Conservation (phyloP, 306 rosid genomes). For the Castanospermum australe region DNA sequence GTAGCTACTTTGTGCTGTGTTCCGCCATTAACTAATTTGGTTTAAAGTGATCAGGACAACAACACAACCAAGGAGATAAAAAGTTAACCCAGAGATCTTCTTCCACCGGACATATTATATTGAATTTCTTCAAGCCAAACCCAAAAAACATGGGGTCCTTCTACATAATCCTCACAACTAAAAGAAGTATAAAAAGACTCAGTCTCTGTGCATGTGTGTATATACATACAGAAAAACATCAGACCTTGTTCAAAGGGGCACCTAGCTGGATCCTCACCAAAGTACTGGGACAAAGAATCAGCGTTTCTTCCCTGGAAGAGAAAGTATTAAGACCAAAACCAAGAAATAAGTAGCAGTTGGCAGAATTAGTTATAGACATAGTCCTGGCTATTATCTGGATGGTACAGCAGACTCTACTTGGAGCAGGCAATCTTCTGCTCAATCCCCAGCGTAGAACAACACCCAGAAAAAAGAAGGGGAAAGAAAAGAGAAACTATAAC, state of each 20-base stretch:
- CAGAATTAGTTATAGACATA: constrained; percentile 8
- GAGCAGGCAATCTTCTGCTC: not conserved
- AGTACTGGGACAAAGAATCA: constrained; percentile 94
- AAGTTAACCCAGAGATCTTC: not conserved
- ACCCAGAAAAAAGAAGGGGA: not conserved
- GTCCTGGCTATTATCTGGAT: not conserved
- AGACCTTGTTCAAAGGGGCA: constrained; percentile 99
- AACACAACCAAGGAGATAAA: not conserved
- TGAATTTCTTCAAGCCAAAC: not conserved
- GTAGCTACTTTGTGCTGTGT: too few species aligned
- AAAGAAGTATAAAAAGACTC: not conserved
- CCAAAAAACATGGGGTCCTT: not conserved
- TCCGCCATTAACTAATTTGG: too few species aligned
- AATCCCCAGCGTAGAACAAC: not conserved
- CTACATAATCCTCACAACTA: not conserved
- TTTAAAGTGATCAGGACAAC: not conserved
- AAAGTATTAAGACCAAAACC: constrained; percentile 28
- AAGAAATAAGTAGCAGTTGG: constrained; percentile 16
- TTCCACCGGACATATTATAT: not conserved
- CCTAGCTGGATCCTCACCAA: constrained; percentile 98
- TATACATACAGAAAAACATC: constrained; percentile 18
- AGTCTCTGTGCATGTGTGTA: not conserved
- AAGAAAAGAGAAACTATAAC: not conserved
- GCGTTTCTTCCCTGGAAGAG: constrained; percentile 90
- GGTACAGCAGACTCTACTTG: not conserved